These are phyloP conservation scores for Phytophthora tubulina DNA, from an alignment of 352 stramenopile genomes.

Conservation along the genomic window DNA sequence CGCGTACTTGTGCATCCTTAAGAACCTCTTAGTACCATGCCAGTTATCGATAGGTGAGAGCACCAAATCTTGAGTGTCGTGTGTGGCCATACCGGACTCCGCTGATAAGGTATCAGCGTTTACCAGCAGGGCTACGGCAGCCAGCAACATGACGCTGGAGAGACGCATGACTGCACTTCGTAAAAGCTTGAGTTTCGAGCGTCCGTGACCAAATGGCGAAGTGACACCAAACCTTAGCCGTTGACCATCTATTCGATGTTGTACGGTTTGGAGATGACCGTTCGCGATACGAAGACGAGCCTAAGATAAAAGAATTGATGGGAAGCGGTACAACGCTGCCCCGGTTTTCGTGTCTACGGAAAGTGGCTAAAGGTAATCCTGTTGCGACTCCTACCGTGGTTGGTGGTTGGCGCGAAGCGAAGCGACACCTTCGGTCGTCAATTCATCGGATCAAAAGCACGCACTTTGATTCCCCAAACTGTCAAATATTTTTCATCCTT, in stretches of 20 bases:
- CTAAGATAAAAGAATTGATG: constrained; percentile 5
- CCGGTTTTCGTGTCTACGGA: not conserved
- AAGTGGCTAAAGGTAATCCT: not conserved
- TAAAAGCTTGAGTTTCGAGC: not conserved
- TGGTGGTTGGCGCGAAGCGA: too few relatives aligned
- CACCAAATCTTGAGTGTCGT: not conserved
- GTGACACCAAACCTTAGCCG: not conserved
- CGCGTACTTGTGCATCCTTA: not conserved
- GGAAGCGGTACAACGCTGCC: not conserved
- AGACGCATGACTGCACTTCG: not conserved
- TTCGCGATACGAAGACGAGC: not conserved
- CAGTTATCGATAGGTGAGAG: not conserved
- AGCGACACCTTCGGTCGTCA: too few relatives aligned
- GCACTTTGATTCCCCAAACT: too few relatives aligned
- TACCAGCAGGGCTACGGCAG: not conserved
- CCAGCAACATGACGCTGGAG: not conserved
- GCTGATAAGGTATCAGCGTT: not conserved
- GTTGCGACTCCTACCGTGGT: too few relatives aligned
- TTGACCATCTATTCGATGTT: constrained; percentile 2
- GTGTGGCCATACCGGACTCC: not conserved
- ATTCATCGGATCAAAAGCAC: too few relatives aligned
- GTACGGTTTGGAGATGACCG: constrained; percentile 5
- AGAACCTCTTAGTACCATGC: constrained; percentile 2
- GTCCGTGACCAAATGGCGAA: not conserved
- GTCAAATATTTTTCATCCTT: too few relatives aligned